Evolutionary conservation across 1,139 yeast species (phyloP), one percentile per base, ranked within the genome.

Genomic region (Komagataea norvegica): DNA sequence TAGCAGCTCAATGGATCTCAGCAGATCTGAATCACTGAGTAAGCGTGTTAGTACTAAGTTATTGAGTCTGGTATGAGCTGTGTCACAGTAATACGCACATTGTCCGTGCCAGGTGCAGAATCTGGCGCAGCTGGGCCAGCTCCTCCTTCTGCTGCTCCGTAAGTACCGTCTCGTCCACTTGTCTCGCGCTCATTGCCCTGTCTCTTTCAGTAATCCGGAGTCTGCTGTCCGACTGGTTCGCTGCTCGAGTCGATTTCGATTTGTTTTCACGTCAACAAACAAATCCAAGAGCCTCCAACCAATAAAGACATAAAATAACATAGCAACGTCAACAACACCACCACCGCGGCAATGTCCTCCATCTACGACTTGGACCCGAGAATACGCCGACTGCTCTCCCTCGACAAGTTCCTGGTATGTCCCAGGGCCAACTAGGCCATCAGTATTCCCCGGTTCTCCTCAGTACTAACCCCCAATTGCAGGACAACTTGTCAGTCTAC

Each of bases 291-390:
- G n/a, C n/a, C n/a, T n/a, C n/a, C n/a, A n/a, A n/a, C n/a, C n/a
- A n/a, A n/a, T n/a, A n/a, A n/a, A n/a, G n/a, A n/a, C 15, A 16
- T 4, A 25, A 17, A 32, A 28, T n/a, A 28, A 24, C 13, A 9
- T 8, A 8, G 6, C 19, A 17, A 13, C 25, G 11, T 25, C 19
- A 18, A 23, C 3, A 21, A 21, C 6, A 20, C 24, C 24, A 10
- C 28, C 20, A n/a, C n/a, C n/a, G n/a, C n/a, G n/a, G 29, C 21
- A 31, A 64, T 64, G 67, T 60, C 59, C 38, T 60, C 67, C 0
- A 49, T 74, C 39, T 76, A 74, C 51, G 77, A 74, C 44, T 58
- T 88, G 44, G 96, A 87, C 55, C 86, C 83, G 27, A 74, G 77
- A 44, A 80, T 87, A 48, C 72, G 80, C 55, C 67, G 70, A 49